A percentile compares a stretch with the other conserved stretches of the same genome.
Conservation (phyloP, 371 early-diverging fungal genomes). For the Polyrhizophydium stewartii region DNA sequence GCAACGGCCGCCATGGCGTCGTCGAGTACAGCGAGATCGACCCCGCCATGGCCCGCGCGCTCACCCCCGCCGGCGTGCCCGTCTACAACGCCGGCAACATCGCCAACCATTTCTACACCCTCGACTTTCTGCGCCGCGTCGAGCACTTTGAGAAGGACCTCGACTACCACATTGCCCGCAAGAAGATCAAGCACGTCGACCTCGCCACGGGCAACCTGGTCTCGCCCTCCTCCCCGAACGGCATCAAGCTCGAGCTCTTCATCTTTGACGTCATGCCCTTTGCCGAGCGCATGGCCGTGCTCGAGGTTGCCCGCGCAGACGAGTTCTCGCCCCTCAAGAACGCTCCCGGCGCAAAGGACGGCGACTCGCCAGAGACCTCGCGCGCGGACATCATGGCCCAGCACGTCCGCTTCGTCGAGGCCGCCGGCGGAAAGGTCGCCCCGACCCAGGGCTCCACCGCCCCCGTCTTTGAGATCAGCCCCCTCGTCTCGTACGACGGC, state of each 20-base stretch:
- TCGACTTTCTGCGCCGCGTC: constrained; percentile 81
- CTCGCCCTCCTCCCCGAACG: constrained; percentile 76
- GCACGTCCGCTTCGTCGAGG: constrained; percentile 76
- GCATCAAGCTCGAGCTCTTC: constrained; percentile 96
- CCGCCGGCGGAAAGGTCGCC: constrained; percentile 76
- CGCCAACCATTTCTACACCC: constrained; percentile 96
- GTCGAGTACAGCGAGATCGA: constrained; percentile 95
- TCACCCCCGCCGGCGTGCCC: constrained; percentile 50
- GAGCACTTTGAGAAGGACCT: constrained; percentile 74
- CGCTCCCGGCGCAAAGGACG: constrained; percentile 77
- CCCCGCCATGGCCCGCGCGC: constrained; percentile 54
- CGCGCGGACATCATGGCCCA: constrained; percentile 83
- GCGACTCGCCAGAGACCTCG: constrained; percentile 91
- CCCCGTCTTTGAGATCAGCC: constrained; percentile 76
- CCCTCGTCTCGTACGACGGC: constrained; percentile 88
- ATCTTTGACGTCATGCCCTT: constrained; percentile 96
- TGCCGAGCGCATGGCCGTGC: constrained; percentile 79
- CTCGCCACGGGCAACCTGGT: constrained; percentile 68
- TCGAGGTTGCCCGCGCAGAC: constrained; percentile 86
- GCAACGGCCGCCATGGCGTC: constrained; percentile 76
- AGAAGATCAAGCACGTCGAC: constrained; percentile 93
- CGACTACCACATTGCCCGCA: constrained; percentile 93
- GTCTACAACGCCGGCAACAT: constrained; percentile 92
- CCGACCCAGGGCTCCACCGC: constrained; percentile 49
- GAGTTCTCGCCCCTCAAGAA: constrained; percentile 98